Base-by-base conservation (phyloP, 495 filamentous ascomycete genomes). In the Xylaria flabelliformis region DNA sequence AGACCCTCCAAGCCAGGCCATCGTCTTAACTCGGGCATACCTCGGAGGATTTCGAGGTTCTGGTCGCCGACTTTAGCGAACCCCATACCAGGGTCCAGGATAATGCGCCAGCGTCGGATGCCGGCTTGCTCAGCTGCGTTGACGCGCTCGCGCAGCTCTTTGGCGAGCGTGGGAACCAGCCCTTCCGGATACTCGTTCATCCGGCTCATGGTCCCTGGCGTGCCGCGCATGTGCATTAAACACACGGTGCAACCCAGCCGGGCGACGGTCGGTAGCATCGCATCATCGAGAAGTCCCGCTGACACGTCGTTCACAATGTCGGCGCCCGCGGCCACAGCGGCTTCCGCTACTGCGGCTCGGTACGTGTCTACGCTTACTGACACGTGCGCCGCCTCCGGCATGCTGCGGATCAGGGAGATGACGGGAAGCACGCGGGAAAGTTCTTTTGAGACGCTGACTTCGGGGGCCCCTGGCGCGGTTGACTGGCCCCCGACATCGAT, bases 271-370 rank as follows among this genome's bases (percentile, higher is more conserved):
- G 89, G 77, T 0, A 99, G 86, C 94, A 99, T 98, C 0, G 88
- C 87, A 0, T 88, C 82, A 76, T 98, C 96, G 51, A 97, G 84
- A 3, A 83, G 78, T 13, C 96, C 96, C 6, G 91, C 94, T 0
- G 94, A 97, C 51, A 99, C 89, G 80, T 99, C 96, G 83, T 99
- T 99, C 80, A 99, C 89, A 74, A 99, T 93, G 75, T 98, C 90
- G 6, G 96, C 95, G 61, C 96, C 96, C 0, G 93, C 94, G 63
- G 87, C 81, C 53, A 95, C 86, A 21, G 94, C 94, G 34, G 89
- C 91, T 61, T 88, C 86, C n/a, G 95, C 96, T 1, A 99, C 96
- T 15, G 82, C 82, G 0, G 96, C 91, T 69, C 93, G 92, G 84
- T 97, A 99, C 1, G 96, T 99, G 81, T 99, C 96, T 66, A 98